These are phyloP conservation scores for Sarocladium strictum DNA, from an alignment of 2,329 filamentous ascomycete species.

Conservation along the genomic window DNA sequence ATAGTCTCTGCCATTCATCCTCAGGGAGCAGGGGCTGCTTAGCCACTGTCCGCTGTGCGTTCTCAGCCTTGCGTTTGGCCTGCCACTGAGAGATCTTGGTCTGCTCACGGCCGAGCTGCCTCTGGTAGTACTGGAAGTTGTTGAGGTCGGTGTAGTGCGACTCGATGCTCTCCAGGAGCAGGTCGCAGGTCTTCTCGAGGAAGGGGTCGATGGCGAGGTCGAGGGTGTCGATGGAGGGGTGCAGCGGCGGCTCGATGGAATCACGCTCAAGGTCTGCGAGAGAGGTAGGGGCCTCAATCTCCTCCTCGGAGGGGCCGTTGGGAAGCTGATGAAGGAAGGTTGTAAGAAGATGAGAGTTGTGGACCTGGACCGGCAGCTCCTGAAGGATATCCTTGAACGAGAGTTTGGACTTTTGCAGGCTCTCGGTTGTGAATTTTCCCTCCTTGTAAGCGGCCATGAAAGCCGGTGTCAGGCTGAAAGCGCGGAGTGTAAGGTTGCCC, in stretches of 20 bases:
- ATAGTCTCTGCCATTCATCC: slow-evolving; percentile 96
- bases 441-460: slow-evolving; percentile 95
- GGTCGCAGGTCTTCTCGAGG: slow-evolving; percentile 96
- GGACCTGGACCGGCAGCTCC: slow-evolving; percentile 82
- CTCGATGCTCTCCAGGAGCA: slow-evolving; percentile 94
- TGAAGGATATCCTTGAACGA: slow-evolving; percentile 90
- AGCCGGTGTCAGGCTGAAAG: slow-evolving; percentile 78
- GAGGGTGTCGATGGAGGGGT: slow-evolving; percentile 83
- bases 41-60: slow-evolving; percentile 72
- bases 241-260: slow-evolving; percentile 58
- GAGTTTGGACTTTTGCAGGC: slow-evolving; percentile 89
- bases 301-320: slow-evolving; percentile 51
- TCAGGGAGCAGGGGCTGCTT: slow-evolving; percentile 89
- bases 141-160: slow-evolving; percentile 97
- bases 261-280: slow-evolving; percentile 71
- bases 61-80: slow-evolving; percentile 93
- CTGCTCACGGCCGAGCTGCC: slow-evolving; percentile 89
- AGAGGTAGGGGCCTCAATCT: slow-evolving; percentile 71
- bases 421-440: slow-evolving; percentile 95
- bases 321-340: slow-evolving; percentile 93
- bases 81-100: slow-evolving; percentile 96
- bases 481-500: slow-evolving; percentile 81
- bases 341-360: slow-evolving; percentile 96
- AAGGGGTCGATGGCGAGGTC: slow-evolving; percentile 95
- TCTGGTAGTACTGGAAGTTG: slow-evolving; percentile 96